A percentile compares a stretch with the other conserved stretches of the same genome.
Evolutionary conservation across 2,329 filamentous ascomycete genomes (phyloP).

Genomic region (Decorospora gaudefroyi): DNA sequence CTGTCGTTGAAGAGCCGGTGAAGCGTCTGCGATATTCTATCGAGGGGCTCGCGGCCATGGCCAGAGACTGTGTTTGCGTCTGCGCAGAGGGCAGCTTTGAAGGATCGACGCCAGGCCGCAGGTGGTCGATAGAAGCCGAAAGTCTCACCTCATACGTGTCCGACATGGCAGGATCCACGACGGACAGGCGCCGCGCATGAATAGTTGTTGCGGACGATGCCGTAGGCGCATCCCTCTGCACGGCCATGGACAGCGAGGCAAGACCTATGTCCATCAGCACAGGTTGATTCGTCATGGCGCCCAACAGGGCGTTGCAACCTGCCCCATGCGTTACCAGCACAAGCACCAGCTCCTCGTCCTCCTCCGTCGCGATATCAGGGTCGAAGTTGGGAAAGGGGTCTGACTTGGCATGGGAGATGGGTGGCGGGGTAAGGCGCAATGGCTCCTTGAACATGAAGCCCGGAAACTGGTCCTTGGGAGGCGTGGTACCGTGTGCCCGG

Average conservation of each 20-base stretch:
- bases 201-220: slow-evolving; percentile 28
- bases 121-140: slow-evolving; percentile 74
- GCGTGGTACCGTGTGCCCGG: slow-evolving; percentile 52
- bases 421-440: slow-evolving; percentile 18
- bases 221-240: slow-evolving; percentile 36
- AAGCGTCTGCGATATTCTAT: slow-evolving; percentile 30
- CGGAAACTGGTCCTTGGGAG: slow-evolving; percentile 39
- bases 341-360: slow-evolving; percentile 72
- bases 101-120: slow-evolving; percentile 59
- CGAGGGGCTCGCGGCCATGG: slow-evolving; percentile 33
- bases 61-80: slow-evolving; percentile 39
- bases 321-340: slow-evolving; percentile 92
- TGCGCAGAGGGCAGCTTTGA: slow-evolving; percentile 27
- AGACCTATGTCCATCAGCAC: slow-evolving; percentile 88
- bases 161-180: slow-evolving; percentile 52
- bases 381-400: slow-evolving; percentile 43
- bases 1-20: slow-evolving; percentile 26
- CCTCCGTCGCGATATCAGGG: slow-evolving; percentile 49
- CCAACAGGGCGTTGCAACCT: slow-evolving; percentile 93
- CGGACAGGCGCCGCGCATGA: slow-evolving; percentile 47
- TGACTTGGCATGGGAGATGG: slow-evolving; percentile 24
- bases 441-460: slow-evolving; percentile 41
- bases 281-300: slow-evolving; percentile 87
- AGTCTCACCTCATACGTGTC: slow-evolving; percentile 74
- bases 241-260: slow-evolving; percentile 87